Evolutionary conservation across 257 asterid genomes (phyloP), one percentile per base, ranked within the genome.

Genomic region (Avicennia marina): DNA sequence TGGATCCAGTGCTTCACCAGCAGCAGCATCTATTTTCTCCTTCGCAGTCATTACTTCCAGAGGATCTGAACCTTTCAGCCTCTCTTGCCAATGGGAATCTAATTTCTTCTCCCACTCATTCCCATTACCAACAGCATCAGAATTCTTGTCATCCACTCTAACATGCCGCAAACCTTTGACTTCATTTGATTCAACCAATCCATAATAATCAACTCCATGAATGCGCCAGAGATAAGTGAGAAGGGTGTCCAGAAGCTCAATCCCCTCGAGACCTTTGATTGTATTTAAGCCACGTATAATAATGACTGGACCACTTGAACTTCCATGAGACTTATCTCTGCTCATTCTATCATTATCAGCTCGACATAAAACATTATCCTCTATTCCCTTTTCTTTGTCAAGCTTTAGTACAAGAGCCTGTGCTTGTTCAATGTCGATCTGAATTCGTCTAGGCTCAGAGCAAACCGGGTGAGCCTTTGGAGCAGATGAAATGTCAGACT

Each of bases 221-320:
- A 93, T 79, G 50, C 98, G 95, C 98, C 98, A 93, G 49, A 93
- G 94, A 63, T 93, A 93, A 38, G 97, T 89, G 49, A 89, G 72
- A 65, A 88, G 89, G 7, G 96, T 89, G 77, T 93, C 98, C 26
- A 93, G 82, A 55, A 93, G 89, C 74, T 93, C 98, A 54, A 72
- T 66, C 45, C 98, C 98, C 73, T 93, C 98, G 8, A 93, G 94
- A 61, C 98, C 98, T 71, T 84, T 93, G 17, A 89, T 70, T 25
- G 96, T 63, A 65, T 69, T 78, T 62, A 75, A 77, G 55, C 98
- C 98, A 15, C 95, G 81, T 45, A 93, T 60, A 16, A 93, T 93
- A 53, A 89, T 68, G 50, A 89, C 95, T 8, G 96, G 98, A 41
- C 98, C 97, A 64, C 90, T 76, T 59, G 95, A 83, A 78, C 85